Evolutionary conservation across 495 filamentous ascomycete genomes (phyloP).

Genomic region (Stereocaulon alpinum): DNA sequence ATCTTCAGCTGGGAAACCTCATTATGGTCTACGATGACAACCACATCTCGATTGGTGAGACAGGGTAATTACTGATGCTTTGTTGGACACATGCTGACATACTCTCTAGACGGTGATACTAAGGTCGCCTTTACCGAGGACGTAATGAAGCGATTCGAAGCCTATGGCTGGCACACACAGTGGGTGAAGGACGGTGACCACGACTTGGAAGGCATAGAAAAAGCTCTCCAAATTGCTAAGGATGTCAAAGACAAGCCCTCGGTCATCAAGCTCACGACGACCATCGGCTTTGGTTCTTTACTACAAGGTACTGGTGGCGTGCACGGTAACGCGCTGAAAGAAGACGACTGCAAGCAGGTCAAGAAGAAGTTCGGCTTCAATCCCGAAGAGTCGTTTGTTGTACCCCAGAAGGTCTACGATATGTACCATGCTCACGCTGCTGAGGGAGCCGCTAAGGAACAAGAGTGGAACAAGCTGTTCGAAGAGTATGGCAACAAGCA

Average conservation of each 20-base stretch:
- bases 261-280: constrained; percentile 94
- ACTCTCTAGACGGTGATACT: constrained; percentile 70
- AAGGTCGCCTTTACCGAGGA: constrained; percentile 96
- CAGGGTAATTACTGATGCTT: neutral
- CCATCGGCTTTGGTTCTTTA: constrained; percentile 94
- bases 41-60: constrained; percentile 80
- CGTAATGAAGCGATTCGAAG: constrained; percentile 86
- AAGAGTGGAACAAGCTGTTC: constrained; percentile 92
- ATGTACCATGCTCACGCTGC: constrained; percentile 70
- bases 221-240: constrained; percentile 74
- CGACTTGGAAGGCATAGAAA: constrained; percentile 81
- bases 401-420: constrained; percentile 92
- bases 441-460: constrained; percentile 78
- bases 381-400: constrained; percentile 84
- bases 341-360: constrained; percentile 80
- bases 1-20: constrained; percentile 94
- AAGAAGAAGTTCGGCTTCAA: constrained; percentile 95
- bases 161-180: constrained; percentile 94
- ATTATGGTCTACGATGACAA: constrained; percentile 98
- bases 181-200: constrained; percentile 83
- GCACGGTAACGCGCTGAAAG: constrained; percentile 90
- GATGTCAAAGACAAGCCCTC: constrained; percentile 91
- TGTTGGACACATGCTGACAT: neutral
- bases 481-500: constrained; percentile 70
- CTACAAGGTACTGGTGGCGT: constrained; percentile 88